Conservation (phyloP, 352 stramenopile genomes). For the Phytophthora pini region DNA sequence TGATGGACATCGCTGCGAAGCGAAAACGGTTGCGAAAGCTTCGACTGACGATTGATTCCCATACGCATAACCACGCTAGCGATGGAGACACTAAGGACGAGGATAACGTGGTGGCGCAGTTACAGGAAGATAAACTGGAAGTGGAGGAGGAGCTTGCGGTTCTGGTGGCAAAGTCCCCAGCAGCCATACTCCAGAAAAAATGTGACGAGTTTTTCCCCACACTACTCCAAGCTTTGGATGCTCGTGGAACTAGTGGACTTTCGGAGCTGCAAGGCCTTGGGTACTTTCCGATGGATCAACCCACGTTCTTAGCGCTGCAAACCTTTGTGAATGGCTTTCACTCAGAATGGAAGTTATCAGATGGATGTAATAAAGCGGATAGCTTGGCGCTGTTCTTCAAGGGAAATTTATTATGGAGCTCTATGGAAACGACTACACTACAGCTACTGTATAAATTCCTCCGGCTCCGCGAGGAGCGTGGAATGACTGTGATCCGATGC, state of each 20-base stretch:
- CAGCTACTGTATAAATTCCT: conserved; percentile 56
- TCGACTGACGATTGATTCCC: conserved; percentile 31
- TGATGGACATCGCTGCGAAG: conserved; percentile 41
- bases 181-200: conserved; percentile 30
- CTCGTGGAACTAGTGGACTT: conserved; percentile 39
- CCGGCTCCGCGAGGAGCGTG: conserved; percentile 58
- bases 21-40: conserved; percentile 62
- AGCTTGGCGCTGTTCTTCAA: conserved; percentile 56
- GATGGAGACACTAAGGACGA: conserved; percentile 8
- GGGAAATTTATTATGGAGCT: conserved; percentile 63
- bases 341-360: conserved; percentile 23
- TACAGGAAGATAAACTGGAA: conserved; percentile 18
- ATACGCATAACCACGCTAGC: conserved; percentile 14
- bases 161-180: conserved; percentile 45
- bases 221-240: conserved; percentile 47
- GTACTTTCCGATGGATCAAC: conserved; percentile 59
- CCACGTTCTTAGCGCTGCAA: conserved; percentile 57
- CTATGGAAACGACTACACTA: conserved; percentile 40
- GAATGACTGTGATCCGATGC: conserved; percentile 43
- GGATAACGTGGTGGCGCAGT: conserved; percentile 6
- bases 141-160: conserved; percentile 34
- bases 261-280: conserved; percentile 53
- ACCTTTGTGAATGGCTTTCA: conserved; percentile 58
- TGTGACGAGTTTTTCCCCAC: conserved; percentile 52
- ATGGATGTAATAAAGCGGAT: conserved; percentile 15